Base-by-base conservation (phyloP, 1,284 basidiomycete genomes). In the Boletellus deceptivus region DNA sequence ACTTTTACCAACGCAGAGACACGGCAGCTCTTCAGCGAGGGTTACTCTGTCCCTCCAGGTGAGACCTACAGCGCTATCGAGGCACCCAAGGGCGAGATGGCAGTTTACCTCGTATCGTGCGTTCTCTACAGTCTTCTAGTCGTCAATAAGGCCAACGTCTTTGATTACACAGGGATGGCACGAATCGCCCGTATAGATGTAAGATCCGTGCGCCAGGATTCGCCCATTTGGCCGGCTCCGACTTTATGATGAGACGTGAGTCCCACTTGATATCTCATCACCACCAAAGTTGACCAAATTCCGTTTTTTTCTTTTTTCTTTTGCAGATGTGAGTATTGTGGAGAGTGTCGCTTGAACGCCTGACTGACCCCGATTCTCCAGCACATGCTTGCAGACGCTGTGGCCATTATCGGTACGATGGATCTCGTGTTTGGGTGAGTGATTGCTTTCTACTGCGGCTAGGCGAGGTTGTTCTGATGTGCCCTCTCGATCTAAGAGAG, bases 51-150 rank as follows among this genome's bases (percentile, higher is more conserved):
- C n/a, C 96, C 96, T 16, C 91, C 95, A 17, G 88, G 96, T 31
- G 96, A 99, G 77, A 99, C 96, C 0, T 99, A 99, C 76, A 86
- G 84, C 49, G 94, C 96, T 5, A 98, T 99, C 62, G 96, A 99
- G 74, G 96, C 96, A 17, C 96, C 95, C n/a, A 99, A 99, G 76
- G 95, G 95, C 55, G 94, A 98, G 75, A 98, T 98, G 95, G 93
- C 80, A 58, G 94, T 98, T 49, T 97, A 93, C 74, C 84, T 97
- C 48, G 92, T 97, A 54, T 95, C 92, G 79, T 88, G 59, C 59
- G 82, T 78, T 6, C 27, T 37, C 25, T 24, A 16, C 9, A 17
- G 2, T 37, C 17, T n/a, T 49, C 5, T 10, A 2, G 6, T 25
- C 3, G 16, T 24, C 11, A 22, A 36, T 36, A 16, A 25, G 8